A percentile compares a stretch with the other conserved stretches of the same genome.
phyloP scores from a whole-genome alignment of 1,139 yeast species.

The Pneumocystis wakefieldiae region DNA sequence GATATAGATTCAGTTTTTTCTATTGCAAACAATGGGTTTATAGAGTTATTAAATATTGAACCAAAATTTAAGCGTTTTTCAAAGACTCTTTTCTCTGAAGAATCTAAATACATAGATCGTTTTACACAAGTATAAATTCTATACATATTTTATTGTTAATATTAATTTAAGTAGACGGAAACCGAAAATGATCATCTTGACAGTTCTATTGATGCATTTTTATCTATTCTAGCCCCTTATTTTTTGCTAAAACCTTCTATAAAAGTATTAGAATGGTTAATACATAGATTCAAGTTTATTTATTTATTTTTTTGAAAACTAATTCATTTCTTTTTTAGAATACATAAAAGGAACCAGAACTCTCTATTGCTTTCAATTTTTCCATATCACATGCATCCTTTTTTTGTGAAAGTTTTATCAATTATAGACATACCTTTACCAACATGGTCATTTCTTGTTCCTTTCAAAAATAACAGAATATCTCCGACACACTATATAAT shows the following conservation, averaged over 20 bases:
- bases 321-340: slow-evolving; percentile 17
- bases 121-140: slow-evolving; percentile 38
- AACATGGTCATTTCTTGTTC: slow-evolving; percentile 54
- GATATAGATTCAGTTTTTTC: slow-evolving; percentile 73
- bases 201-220: slow-evolving; percentile 56
- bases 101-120: slow-evolving; percentile 67
- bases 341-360: slow-evolving; percentile 70
- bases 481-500: slow-evolving; percentile 57
- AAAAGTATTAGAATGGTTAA: slow-evolving; percentile 85
- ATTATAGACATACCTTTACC: slow-evolving; percentile 53
- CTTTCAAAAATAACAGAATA: slow-evolving; percentile 49
- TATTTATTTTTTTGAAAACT: neutral
- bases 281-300: slow-evolving; percentile 59
- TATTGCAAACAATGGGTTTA: slow-evolving; percentile 60
- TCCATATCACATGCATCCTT: slow-evolving; percentile 60
- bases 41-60: slow-evolving; percentile 56
- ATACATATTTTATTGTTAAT: neutral
- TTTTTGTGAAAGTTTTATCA: slow-evolving; percentile 61
- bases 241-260: slow-evolving; percentile 62
- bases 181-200: slow-evolving; percentile 66
- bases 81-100: slow-evolving; percentile 61
- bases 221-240: slow-evolving; percentile 59
- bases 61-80: slow-evolving; percentile 57
- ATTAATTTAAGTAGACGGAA: slow-evolving; percentile 27
- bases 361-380: slow-evolving; percentile 50